Conservation (phyloP, 805 yeast species). For the Yarrowia sp. region DNA sequence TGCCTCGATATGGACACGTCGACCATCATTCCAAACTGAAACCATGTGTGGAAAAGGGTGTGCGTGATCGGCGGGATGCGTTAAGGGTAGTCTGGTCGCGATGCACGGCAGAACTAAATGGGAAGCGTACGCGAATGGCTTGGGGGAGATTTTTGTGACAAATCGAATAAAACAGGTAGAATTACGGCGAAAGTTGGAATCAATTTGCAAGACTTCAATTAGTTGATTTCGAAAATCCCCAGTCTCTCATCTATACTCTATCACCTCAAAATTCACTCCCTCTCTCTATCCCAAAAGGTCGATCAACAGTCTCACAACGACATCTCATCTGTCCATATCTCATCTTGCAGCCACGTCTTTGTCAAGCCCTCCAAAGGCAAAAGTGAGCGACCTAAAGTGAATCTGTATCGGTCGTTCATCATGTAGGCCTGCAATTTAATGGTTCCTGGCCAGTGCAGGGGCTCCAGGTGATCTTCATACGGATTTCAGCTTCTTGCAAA, state of each 20-base stretch:
- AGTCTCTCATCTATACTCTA: no score
- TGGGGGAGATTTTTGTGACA: not conserved
- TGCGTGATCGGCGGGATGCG: slow-evolving; percentile 19
- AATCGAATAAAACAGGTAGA: not conserved
- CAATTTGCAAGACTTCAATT: not conserved
- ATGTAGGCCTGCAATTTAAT: not conserved
- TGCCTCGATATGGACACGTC: slow-evolving; percentile 29
- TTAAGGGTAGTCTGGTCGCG: slow-evolving; percentile 7
- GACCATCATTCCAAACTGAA: slow-evolving; percentile 34
- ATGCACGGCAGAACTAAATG: slow-evolving; percentile 12
- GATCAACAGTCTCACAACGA: slow-evolving; percentile 17
- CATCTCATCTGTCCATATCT: slow-evolving; percentile 28
- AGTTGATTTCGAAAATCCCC: not conserved
- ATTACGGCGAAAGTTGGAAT: not conserved
- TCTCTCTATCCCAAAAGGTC: no score
- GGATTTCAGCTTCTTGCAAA: no score
- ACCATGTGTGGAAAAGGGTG: slow-evolving; percentile 30
- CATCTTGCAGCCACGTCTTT: slow-evolving; percentile 27
- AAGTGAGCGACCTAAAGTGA: slow-evolving; percentile 15
- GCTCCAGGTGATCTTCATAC: no score
- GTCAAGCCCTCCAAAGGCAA: slow-evolving; percentile 12
- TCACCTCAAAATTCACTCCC: no score
- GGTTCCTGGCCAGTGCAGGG: no score
- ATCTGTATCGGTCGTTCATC: not conserved
- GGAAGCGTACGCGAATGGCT: slow-evolving; percentile 9